Conservation (phyloP, 352 stramenopile species). For the Globisporangium heterothallicum region DNA sequence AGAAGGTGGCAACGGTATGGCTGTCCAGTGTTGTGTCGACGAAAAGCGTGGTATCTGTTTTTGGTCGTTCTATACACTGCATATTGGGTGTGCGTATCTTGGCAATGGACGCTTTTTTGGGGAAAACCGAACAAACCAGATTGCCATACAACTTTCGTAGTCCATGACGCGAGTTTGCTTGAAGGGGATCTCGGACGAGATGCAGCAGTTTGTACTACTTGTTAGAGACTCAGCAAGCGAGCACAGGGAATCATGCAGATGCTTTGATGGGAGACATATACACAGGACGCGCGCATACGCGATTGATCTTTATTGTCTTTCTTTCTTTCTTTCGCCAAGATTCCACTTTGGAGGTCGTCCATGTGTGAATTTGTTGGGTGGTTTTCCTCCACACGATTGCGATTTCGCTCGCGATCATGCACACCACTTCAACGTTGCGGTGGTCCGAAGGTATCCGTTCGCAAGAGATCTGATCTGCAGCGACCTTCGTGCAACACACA, state of each 20-base stretch:
- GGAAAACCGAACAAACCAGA: not conserved
- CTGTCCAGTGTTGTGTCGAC: conserved; percentile 7
- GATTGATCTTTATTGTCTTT: not conserved
- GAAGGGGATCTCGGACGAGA: too few relatives aligned
- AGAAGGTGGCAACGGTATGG: conserved; percentile 5
- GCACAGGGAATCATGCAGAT: conserved; percentile 2
- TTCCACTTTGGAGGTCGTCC: too few relatives aligned
- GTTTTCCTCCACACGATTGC: too few relatives aligned
- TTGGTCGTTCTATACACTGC: conserved; percentile 12
- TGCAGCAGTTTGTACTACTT: too few relatives aligned
- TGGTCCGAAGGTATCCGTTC: too few relatives aligned
- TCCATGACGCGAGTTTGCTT: not conserved
- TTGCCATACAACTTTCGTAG: not conserved
- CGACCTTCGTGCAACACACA: too few relatives aligned
- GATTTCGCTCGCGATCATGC: too few relatives aligned
- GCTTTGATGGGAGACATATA: not conserved
- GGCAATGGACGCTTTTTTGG: conserved; percentile 5
- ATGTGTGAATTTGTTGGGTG: too few relatives aligned
- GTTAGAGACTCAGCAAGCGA: not conserved
- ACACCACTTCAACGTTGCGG: too few relatives aligned
- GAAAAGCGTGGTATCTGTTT: conserved; percentile 8
- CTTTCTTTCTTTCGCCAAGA: too few relatives aligned
- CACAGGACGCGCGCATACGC: not conserved
- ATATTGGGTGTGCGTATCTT: conserved; percentile 12
- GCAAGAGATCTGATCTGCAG: too few relatives aligned